These are phyloP conservation scores for Gloeopeniophorella convolvens DNA, from an alignment of 768 basidiomycete species.

Conservation along the genomic window DNA sequence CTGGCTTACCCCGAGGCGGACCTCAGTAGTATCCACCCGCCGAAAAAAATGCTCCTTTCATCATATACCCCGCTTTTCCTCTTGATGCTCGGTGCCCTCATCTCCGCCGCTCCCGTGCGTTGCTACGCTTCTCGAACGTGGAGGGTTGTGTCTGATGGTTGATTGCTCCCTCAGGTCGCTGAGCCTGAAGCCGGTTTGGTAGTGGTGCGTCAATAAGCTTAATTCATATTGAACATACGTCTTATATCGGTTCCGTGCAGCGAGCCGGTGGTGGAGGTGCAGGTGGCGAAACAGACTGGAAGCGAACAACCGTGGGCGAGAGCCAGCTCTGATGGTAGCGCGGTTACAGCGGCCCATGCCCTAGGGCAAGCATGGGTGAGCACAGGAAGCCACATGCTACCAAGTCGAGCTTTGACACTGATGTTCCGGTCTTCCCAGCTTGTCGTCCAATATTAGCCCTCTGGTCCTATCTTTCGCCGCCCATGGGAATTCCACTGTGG, in stretches of 20 bases:
- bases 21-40: neutral
- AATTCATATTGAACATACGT: neutral
- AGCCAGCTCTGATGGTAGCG: too few relatives aligned
- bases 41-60: neutral
- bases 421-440: too few relatives aligned
- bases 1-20: neutral
- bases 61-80: neutral
- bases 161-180: neutral
- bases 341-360: too few relatives aligned
- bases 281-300: neutral
- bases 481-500: neutral
- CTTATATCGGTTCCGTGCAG: neutral
- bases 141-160: neutral
- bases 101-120: conserved; percentile 4
- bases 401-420: too few relatives aligned
- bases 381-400: too few relatives aligned
- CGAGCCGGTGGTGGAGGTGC: neutral
- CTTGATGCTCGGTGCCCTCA: neutral
- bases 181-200: neutral
- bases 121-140: neutral
- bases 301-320: neutral
- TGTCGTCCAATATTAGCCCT: neutral
- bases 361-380: neutral
- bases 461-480: neutral
- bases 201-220: neutral